A percentile compares a stretch with the other conserved stretches of the same genome.
Evolutionary conservation across 805 yeast species (phyloP).

Genomic region (Torulaspora delbrueckii): DNA sequence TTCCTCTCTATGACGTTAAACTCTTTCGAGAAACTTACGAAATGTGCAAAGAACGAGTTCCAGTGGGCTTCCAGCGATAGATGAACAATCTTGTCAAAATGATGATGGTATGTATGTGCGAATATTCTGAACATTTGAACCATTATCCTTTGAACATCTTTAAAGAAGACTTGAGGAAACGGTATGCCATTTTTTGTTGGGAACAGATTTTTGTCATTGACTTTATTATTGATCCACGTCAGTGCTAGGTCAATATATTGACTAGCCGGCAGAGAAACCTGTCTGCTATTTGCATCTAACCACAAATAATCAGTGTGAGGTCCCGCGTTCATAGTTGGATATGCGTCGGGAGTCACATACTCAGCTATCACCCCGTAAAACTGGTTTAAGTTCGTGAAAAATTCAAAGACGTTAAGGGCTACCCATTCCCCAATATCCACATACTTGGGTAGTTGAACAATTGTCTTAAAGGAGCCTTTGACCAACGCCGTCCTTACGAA

Average conservation of each 20-base stretch:
- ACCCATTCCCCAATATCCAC: conserved; percentile 96
- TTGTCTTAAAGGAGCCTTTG: conserved; percentile 93
- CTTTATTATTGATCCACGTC: conserved; percentile 81
- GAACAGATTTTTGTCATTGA: conserved; percentile 83
- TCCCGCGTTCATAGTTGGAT: conserved; percentile 95
- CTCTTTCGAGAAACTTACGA: conserved; percentile 78
- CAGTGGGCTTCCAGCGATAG: conserved; percentile 92
- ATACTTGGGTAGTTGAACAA: conserved; percentile 90
- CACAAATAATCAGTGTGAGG: conserved; percentile 86
- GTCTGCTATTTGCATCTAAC: conserved; percentile 77
- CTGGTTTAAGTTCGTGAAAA: conserved; percentile 77
- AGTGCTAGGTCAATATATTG: conserved; percentile 90
- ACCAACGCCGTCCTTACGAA: conserved; percentile 91
- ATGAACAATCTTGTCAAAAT: conserved; percentile 90
- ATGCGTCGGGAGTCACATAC: conserved; percentile 82
- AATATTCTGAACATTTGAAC: conserved; percentile 92
- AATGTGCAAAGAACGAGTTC: conserved; percentile 96
- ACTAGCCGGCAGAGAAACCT: conserved; percentile 82
- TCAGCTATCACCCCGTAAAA: conserved; percentile 89
- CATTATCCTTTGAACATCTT: conserved; percentile 80
- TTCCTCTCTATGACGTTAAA: conserved; percentile 72
- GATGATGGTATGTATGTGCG: conserved; percentile 92
- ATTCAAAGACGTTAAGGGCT: conserved; percentile 86
- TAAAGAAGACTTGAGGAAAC: conserved; percentile 78
- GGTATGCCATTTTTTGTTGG: conserved; percentile 89